Conservation (phyloP, 1,284 basidiomycete species). For the Ceratobasidium sp. region DNA sequence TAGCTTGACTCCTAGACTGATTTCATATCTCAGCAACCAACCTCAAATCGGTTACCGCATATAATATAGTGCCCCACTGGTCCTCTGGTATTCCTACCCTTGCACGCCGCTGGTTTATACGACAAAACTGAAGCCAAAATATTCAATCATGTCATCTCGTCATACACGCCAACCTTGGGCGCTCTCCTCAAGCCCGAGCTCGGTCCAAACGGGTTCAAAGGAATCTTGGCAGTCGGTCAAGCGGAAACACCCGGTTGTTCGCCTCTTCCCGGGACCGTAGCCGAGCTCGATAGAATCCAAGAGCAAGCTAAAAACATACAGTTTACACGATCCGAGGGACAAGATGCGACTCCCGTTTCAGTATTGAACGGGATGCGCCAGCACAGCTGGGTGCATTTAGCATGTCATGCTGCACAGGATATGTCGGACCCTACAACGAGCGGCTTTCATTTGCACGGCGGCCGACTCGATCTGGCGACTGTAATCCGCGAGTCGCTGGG, state of each 20-base stretch:
- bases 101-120: slow-evolving; percentile 18
- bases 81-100: not conserved
- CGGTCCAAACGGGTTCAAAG: not conserved
- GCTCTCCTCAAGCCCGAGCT: not conserved
- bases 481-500: not conserved
- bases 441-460: slow-evolving; percentile 10
- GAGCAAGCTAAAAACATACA: not conserved
- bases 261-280: not conserved
- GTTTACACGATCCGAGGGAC: not conserved
- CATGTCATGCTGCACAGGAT: slow-evolving; percentile 19
- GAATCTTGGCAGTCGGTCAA: slow-evolving; percentile 10
- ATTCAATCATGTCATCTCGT: not conserved
- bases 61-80: slow-evolving; percentile 30
- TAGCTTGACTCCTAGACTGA: not conserved
- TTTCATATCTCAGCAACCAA: not conserved
- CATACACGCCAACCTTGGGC: slow-evolving; percentile 11
- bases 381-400: slow-evolving; percentile 29
- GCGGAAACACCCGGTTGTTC: not conserved
- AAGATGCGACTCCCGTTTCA: not conserved
- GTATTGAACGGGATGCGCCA: slow-evolving; percentile 24
- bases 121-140: not conserved
- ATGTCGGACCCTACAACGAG: not conserved
- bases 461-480: not conserved
- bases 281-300: not conserved
- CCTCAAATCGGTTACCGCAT: not conserved